Evolutionary conservation across 176 grass and related monocot species (phyloP).

Genomic region (Chrysopogon serrulatus): DNA sequence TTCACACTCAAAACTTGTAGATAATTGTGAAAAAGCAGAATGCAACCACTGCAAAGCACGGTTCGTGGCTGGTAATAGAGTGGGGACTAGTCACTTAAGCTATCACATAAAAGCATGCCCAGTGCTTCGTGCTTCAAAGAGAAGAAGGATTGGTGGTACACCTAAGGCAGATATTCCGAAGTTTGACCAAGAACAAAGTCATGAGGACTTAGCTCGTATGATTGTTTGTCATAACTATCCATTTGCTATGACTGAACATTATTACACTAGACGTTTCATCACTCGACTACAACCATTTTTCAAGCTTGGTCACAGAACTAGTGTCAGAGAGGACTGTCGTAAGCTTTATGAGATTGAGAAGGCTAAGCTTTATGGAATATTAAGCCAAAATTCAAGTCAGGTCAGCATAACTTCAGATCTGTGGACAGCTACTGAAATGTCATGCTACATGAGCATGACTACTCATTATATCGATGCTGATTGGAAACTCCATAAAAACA

Average conservation of each 20-base stretch:
- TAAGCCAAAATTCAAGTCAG: neutral
- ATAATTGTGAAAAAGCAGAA: no score
- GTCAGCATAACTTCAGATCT: constrained; percentile 15
- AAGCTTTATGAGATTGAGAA: constrained; percentile 25
- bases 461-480: constrained; percentile 27
- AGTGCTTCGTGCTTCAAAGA: neutral
- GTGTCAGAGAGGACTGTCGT: neutral
- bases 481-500: constrained; percentile 26
- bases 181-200: neutral
- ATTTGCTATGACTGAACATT: constrained; percentile 22
- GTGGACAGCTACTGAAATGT: neutral
- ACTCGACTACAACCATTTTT: constrained; percentile 19
- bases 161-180: neutral
- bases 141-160: neutral
- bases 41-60: no score
- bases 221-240: constrained; percentile 18
- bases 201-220: constrained; percentile 4
- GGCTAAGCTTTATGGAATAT: neutral
- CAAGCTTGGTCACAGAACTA: neutral
- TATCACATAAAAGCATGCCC: neutral
- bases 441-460: constrained; percentile 17
- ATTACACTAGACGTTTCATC: neutral
- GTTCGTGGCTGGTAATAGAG: no score
- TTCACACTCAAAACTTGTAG: no score
- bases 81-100: neutral